phyloP scores from a whole-genome alignment of 805 yeast species.

The Torulaspora quercuum region DNA sequence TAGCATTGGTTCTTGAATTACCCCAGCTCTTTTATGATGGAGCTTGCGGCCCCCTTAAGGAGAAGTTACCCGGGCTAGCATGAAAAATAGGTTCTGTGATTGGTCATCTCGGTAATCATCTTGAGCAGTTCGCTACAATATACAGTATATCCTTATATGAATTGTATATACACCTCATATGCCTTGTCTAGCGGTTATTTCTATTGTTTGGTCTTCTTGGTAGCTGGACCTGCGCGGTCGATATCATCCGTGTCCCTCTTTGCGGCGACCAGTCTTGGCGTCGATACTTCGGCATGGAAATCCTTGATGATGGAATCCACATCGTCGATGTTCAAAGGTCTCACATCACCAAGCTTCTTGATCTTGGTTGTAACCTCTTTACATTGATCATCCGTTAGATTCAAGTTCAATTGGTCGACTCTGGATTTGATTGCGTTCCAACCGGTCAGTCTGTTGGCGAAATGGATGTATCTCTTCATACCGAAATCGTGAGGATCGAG shows the following conservation, averaged over 20 bases:
- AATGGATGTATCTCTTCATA: constrained; percentile 91
- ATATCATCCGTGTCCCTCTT: constrained; percentile 23
- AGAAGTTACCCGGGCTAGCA: constrained; percentile 1
- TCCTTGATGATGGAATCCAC: constrained; percentile 95
- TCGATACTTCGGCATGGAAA: constrained; percentile 66
- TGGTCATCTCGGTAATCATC: too few species aligned
- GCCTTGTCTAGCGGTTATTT: constrained; percentile 2
- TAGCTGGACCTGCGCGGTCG: constrained; percentile 31
- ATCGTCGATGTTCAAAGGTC: constrained; percentile 92
- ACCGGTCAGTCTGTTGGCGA: constrained; percentile 96
- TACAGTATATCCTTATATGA: too few species aligned
- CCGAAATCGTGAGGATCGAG: constrained; percentile 94
- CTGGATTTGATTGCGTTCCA: constrained; percentile 99
- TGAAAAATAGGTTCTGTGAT: constrained; percentile 1
- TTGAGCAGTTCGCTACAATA: too few species aligned
- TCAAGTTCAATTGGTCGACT: constrained; percentile 92
- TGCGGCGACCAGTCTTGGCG: constrained; percentile 45
- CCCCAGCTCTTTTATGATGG: constrained; percentile 4
- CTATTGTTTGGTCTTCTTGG: constrained; percentile 34
- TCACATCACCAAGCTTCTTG: constrained; percentile 90
- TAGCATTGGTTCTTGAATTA: too few species aligned
- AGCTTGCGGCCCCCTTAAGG: not conserved
- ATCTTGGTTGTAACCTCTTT: constrained; percentile 94
- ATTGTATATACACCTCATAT: too few species aligned
- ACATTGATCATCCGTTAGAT: constrained; percentile 86